Base-by-base conservation (phyloP, 768 basidiomycete genomes). In the Sporobolomyces phaffii region DNA sequence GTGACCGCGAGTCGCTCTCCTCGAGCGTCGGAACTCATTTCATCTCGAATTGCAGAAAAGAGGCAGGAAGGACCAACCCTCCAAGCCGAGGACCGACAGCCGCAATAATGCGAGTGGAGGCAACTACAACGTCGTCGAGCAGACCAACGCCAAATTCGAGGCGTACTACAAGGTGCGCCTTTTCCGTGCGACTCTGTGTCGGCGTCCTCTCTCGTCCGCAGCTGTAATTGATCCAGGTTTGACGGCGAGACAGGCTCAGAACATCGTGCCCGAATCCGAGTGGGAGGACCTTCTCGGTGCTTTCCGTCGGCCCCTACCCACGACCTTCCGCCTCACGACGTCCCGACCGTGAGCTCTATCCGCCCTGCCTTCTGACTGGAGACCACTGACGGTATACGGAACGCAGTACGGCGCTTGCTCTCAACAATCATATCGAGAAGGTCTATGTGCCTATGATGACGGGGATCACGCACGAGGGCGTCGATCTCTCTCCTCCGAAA, bases 291-390 rank as follows among this genome's bases (percentile, higher is more conserved):
- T 97, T 65, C 78, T 91, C 70, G 81, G 83, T 8, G 77, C 83
- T 1, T 76, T 94, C 62, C 82, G 84, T 47, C 80, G 80, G 31
- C 88, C 89, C 41, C 80, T 98, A 44, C 96, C 96, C 5, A 94
- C 91, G 1, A 96, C 93, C 0, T 99, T 99, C 77, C 83, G 96
- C 44, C 86, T 99, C 22, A 87, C 91, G 0, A 90, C 91, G 0
- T 90, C 87, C 70, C 82, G 91, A 76, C 83, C 88, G 93, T 93
- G 29, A 26, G 36, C n/a, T 61, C 20, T 60, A 17, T 28, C 68
- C 63, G 33, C 13, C 47, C 31, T 31, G 26, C 17, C 34, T 69
- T 80, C 79, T 22, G 11, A 11, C 38, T 38, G 40, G 67, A 11
- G 67, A 70, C n/a, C 69, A 20, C 73, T 64, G 38, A 34, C 59